Conservation (phyloP, 2,329 filamentous ascomycete genomes). For the Colletotrichum sublineola region DNA sequence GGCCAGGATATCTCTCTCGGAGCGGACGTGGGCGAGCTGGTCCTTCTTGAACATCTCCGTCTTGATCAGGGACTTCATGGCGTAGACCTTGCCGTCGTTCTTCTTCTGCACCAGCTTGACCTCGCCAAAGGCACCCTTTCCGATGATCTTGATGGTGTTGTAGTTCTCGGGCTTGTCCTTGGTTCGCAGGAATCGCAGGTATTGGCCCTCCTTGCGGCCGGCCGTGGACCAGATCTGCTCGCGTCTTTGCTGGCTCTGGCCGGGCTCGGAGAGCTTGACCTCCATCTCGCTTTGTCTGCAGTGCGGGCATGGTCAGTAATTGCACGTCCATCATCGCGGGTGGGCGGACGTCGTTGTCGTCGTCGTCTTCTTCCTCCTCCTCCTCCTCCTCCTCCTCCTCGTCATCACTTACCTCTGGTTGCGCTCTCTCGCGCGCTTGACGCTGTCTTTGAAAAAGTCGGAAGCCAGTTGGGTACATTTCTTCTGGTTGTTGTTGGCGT, state of each 20-base stretch:
- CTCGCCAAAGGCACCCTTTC: slow-evolving; percentile 98
- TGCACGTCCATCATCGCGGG: background rate
- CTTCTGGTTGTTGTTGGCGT: slow-evolving; percentile 78
- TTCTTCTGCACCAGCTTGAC: slow-evolving; percentile 98
- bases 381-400: too few species aligned
- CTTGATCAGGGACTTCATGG: slow-evolving; percentile 98
- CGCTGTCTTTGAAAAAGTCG: slow-evolving; percentile 98
- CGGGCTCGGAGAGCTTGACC: slow-evolving; percentile 82
- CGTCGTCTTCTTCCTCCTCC: slow-evolving; percentile 15
- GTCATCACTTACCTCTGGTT: slow-evolving; percentile 81
- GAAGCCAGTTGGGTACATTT: slow-evolving; percentile 79
- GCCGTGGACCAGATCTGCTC: slow-evolving; percentile 87
- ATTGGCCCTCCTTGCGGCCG: slow-evolving; percentile 90
- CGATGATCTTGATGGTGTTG: slow-evolving; percentile 96
- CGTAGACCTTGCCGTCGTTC: slow-evolving; percentile 96
- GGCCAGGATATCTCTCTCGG: slow-evolving; percentile 96
- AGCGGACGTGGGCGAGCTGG: slow-evolving; percentile 95
- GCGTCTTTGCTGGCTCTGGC: slow-evolving; percentile 80
- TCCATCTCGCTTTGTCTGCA: slow-evolving; percentile 91
- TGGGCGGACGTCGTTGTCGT: background rate
- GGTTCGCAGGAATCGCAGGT: slow-evolving; percentile 92
- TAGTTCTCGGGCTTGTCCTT: slow-evolving; percentile 96
- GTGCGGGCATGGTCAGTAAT: slow-evolving; percentile 4
- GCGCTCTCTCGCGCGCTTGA: slow-evolving; percentile 93
- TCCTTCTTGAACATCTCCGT: slow-evolving; percentile 99